Evolutionary conservation across 306 rosid species (phyloP).

Genomic region (Chamaecrista fasciculata): DNA sequence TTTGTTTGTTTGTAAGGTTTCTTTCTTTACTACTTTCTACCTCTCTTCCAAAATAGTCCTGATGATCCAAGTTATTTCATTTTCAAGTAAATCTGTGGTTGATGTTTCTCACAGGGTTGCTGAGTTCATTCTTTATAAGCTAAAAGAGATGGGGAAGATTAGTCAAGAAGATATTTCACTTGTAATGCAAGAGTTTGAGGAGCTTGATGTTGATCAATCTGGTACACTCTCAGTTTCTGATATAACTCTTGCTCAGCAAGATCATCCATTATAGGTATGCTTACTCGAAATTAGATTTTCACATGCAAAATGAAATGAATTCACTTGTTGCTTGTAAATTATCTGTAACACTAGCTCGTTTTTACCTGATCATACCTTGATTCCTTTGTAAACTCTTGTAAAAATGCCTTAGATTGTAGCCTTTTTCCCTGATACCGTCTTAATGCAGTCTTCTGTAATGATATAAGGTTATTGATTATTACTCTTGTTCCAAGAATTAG

Average conservation of each 20-base stretch:
- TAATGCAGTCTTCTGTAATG: not conserved
- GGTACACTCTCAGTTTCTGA: constrained; percentile 71
- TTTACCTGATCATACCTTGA: not conserved
- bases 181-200: constrained; percentile 73
- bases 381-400: not conserved
- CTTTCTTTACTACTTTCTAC: too few relatives aligned
- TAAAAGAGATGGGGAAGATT: constrained; percentile 90
- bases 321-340: not conserved
- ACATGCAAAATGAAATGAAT: not conserved
- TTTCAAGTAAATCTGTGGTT: too few relatives aligned
- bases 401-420: not conserved
- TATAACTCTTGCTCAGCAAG: constrained; percentile 61
- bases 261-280: constrained; percentile 44
- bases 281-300: not conserved
- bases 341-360: not conserved
- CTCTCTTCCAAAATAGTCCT: too few relatives aligned
- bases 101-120: constrained; percentile 51
- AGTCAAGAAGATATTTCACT: constrained; percentile 69
- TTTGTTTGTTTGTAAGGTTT: too few relatives aligned
- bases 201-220: constrained; percentile 86
- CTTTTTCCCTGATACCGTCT: not conserved
- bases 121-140: constrained; percentile 74
- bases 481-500: not conserved
- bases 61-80: too few relatives aligned
- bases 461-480: not conserved